Evolutionary conservation across 2,329 filamentous ascomycete species (phyloP).

Genomic region (Trichoderma polysporum): DNA sequence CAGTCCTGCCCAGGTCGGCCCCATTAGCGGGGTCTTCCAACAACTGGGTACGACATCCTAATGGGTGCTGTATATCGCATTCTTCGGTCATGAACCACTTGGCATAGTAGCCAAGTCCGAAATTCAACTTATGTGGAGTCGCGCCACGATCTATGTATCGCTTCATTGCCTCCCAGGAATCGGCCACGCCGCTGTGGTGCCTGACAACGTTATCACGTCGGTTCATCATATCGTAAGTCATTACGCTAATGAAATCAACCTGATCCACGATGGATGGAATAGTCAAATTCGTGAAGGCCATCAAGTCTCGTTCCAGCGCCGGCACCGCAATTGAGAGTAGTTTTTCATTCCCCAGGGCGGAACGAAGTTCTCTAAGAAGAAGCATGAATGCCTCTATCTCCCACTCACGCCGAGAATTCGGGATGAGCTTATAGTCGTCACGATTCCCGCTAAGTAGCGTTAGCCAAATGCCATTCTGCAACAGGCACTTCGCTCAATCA

Average conservation of each 20-base stretch:
- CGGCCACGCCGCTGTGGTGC: slow-evolving; percentile 64
- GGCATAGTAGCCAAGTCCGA: slow-evolving; percentile 66
- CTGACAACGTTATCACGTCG: slow-evolving; percentile 62
- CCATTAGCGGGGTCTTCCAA: slow-evolving; percentile 61
- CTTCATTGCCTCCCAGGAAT: slow-evolving; percentile 54
- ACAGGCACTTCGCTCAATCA: not conserved
- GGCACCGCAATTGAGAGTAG: slow-evolving; percentile 69
- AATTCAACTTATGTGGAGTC: slow-evolving; percentile 53
- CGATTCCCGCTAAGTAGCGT: slow-evolving; percentile 57
- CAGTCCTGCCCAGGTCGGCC: slow-evolving; percentile 56
- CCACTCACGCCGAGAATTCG: slow-evolving; percentile 59
- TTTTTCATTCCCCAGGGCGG: slow-evolving; percentile 55
- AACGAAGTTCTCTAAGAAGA: slow-evolving; percentile 58
- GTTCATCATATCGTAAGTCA: slow-evolving; percentile 72
- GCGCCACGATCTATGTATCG: slow-evolving; percentile 59
- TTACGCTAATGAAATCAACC: slow-evolving; percentile 66
- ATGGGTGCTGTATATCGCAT: slow-evolving; percentile 41
- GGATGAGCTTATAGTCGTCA: slow-evolving; percentile 64
- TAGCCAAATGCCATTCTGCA: not conserved
- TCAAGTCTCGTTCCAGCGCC: slow-evolving; percentile 62
- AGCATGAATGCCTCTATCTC: slow-evolving; percentile 65
- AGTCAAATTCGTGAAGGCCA: slow-evolving; percentile 61
- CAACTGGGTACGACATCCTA: slow-evolving; percentile 55
- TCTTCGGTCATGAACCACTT: slow-evolving; percentile 61
- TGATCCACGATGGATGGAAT: slow-evolving; percentile 57